Percentiles rank a stretch among this genome's conserved stretches.
phyloP scores from a whole-genome alignment of 768 basidiomycete genomes.

The Boletus eberwhitei region DNA sequence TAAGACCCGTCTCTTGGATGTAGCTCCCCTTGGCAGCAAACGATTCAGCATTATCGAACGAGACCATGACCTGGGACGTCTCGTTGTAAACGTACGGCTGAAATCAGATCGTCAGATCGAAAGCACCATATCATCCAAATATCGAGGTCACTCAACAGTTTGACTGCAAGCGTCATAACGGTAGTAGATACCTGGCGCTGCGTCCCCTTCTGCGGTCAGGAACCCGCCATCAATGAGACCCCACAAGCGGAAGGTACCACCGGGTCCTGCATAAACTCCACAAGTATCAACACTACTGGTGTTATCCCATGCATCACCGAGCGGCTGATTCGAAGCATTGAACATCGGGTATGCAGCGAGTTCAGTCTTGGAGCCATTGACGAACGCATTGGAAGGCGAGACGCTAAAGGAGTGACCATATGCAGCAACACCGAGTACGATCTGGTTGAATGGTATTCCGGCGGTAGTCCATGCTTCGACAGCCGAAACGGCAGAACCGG shows the following conservation, averaged over 20 bases:
- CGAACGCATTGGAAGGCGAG: conserved; percentile 36
- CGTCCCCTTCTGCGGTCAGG: conserved; percentile 33
- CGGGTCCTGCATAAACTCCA: conserved; percentile 43
- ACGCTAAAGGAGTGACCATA: conserved; percentile 76
- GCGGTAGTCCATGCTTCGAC: conserved; percentile 71
- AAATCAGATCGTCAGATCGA: neutral
- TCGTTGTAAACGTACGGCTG: conserved; percentile 69
- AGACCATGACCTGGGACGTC: conserved; percentile 53
- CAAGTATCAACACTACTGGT: conserved; percentile 49
- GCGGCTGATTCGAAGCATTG: conserved; percentile 39
- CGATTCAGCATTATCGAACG: conserved; percentile 61
- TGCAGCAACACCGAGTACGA: conserved; percentile 77
- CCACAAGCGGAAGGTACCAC: conserved; percentile 59
- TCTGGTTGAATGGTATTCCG: conserved; percentile 64
- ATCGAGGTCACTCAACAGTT: conserved; percentile 48
- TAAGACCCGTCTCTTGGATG: conserved; percentile 50
- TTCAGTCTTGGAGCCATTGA: conserved; percentile 29
- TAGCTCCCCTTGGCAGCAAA: conserved; percentile 60
- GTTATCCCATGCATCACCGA: conserved; percentile 59
- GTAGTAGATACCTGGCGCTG: conserved; percentile 47
- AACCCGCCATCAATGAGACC: conserved; percentile 57
- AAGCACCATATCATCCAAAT: neutral
- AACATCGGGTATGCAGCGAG: conserved; percentile 51
- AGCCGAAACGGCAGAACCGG: conserved; percentile 73
- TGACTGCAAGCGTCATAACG: conserved; percentile 67